Evolutionary conservation across 148 eudicot species (phyloP), one percentile per base, ranked within the genome.

Genomic region (Pharnaceum exiguum): DNA sequence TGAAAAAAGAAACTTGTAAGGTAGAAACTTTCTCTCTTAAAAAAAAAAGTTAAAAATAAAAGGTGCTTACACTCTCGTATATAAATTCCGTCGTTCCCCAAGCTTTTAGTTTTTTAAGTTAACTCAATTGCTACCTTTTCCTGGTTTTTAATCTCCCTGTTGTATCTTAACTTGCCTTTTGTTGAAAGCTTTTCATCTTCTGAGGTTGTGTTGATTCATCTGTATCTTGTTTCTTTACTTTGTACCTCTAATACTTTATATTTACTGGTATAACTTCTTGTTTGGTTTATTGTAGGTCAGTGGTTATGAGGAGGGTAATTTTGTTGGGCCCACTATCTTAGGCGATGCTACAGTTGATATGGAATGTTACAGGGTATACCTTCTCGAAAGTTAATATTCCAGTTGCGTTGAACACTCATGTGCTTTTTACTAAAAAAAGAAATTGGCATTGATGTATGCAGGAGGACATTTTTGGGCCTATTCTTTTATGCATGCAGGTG

Each of bases 401-500:
- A 5, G 17, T 28, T 18, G 8, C 17, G 28, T 65, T n/a, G n/a
- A 43, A 26, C 6, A 55, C 13, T 26, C 19, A 45, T 21, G 55
- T 26, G 24, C 31, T 44, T 23, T 46, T 17, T 2, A 38, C 28
- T 13, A 37, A 47, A 35, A 9, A 17, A 3, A 2, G 26, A 17
- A 7, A 8, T 67, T 61, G 60, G 2, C 12, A 57, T 26, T 62
- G 22, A n/a, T n/a, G n/a, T n/a, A n/a, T 46, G 56, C 86, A 86
- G 89, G 94, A 78, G 65, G 81, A 80, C 46, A 70, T 80, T 19
- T 38, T 61, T 56, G 94, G 94, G 39, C 95, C 89, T 19, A 73
- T 86, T 63, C 78, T 86, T 59, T 79, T 86, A 62, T 82, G 95
- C 74, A 80, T 83, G 79, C 78, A 80, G 84, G 95, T 86, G 48